phyloP scores from a whole-genome alignment of 495 filamentous ascomycete species.

The Penicillium alfredii region DNA sequence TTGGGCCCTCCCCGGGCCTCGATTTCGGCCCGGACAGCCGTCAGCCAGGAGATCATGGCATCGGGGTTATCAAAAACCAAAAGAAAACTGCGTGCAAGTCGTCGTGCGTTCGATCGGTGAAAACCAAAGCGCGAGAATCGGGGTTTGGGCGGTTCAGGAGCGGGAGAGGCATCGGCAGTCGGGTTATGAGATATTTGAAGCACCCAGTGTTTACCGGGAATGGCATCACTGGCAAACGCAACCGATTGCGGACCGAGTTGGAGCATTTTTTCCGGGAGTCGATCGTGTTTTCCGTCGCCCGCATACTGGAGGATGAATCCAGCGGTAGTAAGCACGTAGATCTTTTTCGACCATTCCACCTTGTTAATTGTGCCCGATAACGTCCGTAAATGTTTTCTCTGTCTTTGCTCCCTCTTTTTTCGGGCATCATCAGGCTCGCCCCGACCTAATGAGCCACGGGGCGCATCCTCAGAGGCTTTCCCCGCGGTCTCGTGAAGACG shows the following conservation, averaged over 20 bases:
- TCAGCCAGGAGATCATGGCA: slow-evolving; percentile 78
- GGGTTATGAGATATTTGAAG: slow-evolving; percentile 77
- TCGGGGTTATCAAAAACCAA: slow-evolving; percentile 76
- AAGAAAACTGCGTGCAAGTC: slow-evolving; percentile 62
- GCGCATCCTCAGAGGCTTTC: slow-evolving; percentile 19
- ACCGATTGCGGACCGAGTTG: slow-evolving; percentile 79
- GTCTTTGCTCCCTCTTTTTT: slow-evolving; percentile 40
- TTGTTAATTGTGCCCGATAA: slow-evolving; percentile 56
- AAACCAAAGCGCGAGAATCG: slow-evolving; percentile 68
- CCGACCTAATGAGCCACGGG: slow-evolving; percentile 2
- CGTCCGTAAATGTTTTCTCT: slow-evolving; percentile 42
- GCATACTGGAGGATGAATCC: slow-evolving; percentile 87
- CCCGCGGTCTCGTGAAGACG: slow-evolving; percentile 45
- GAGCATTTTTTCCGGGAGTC: slow-evolving; percentile 81
- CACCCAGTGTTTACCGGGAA: slow-evolving; percentile 90
- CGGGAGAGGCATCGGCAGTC: slow-evolving; percentile 50
- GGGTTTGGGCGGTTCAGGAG: slow-evolving; percentile 50
- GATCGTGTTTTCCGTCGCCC: slow-evolving; percentile 70
- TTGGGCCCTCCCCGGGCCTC: slow-evolving; percentile 64
- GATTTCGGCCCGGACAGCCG: slow-evolving; percentile 59
- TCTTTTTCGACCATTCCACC: slow-evolving; percentile 74
- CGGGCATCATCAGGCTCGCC: slow-evolving; percentile 14
- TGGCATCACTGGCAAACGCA: slow-evolving; percentile 88
- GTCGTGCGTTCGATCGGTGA: slow-evolving; percentile 51
- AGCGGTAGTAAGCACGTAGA: slow-evolving; percentile 73